Base-by-base conservation (phyloP, 2,329 filamentous ascomycete species). In the Fusarium siculi region DNA sequence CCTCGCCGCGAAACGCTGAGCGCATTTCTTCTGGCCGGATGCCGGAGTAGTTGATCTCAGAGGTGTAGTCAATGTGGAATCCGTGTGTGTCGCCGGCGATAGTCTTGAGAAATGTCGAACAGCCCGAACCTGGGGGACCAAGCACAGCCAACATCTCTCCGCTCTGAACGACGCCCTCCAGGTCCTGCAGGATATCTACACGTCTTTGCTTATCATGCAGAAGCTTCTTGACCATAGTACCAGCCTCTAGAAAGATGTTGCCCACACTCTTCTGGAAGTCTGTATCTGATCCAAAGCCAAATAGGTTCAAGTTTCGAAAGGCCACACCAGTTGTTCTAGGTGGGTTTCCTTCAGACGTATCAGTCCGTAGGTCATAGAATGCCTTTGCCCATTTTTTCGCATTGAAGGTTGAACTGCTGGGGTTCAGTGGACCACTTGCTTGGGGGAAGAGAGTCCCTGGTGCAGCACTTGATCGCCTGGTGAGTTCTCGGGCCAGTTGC, bases 41-140 rank as follows among this genome's bases (percentile, higher is more conserved):
- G 69, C 90, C 74, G n/a, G 75, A 92, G 78, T 96, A 96, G 83
- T 96, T 95, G 77, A 96, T 88, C 69, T 92, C 88, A 0, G 92
- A 91, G 18, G 84, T 82, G 15, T 91, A 81, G 52, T 93, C 92
- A 15, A 96, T 85, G 73, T 88, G 89, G 71, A 96, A 91, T 37
- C 93, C 93, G 73, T 94, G 91, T 7, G 92, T 93, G 81, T 96
- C 93, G 60, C 93, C 93, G 2, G 93, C 89, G 71, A 96, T 89
- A 0, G 93, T 93, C 83, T 95, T 96, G 57, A 96, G 84, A 70
- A 96, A 90, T 2, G 93, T 96, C 14, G 92, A 93, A 80, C 93
- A 96, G 44, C 92, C 92, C 18, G 87, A 87, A 18, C 88, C 88
- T 21, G 92, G 92, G 53, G 91, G 91, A 15, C 92, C 92, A 34